These are phyloP conservation scores for Trichoderma endophyticum DNA, from an alignment of 2,329 filamentous ascomycete genomes.

Conservation along the genomic window DNA sequence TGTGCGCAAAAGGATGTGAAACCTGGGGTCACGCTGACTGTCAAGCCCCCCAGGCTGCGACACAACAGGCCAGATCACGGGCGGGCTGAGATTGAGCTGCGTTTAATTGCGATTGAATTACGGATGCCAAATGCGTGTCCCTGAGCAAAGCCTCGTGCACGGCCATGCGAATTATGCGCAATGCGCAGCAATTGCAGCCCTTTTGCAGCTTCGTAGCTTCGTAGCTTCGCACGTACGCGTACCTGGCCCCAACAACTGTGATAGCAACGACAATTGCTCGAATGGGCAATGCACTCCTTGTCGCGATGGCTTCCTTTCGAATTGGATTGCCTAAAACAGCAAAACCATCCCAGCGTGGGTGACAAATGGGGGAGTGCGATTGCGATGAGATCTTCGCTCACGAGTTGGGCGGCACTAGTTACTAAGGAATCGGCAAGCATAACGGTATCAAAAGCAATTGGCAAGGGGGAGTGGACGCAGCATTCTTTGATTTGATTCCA, in stretches of 20 bases:
- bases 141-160: not conserved
- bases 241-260: not conserved
- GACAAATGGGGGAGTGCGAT: not conserved
- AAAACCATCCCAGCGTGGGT: not conserved
- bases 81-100: slow-evolving; percentile 3
- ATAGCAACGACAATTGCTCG: not conserved
- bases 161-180: not conserved
- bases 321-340: not conserved
- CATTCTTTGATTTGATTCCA: not conserved
- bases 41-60: slow-evolving; percentile 2
- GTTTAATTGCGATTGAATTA: not conserved
- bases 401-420: not conserved
- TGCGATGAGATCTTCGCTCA: not conserved
- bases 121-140: not conserved
- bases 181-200: not conserved
- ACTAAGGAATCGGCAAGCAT: not conserved
- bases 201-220: not conserved
- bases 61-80: slow-evolving; percentile 5
- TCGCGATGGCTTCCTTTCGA: not conserved
- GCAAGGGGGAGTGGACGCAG: not conserved
- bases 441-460: not conserved
- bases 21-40: slow-evolving; percentile 13
- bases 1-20: slow-evolving; percentile 9
- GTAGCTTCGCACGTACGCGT: not conserved
- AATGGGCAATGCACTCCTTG: not conserved